Conservation (phyloP, 2,329 filamentous ascomycete species). For the Tolypocladium ophioglossoides region DNA sequence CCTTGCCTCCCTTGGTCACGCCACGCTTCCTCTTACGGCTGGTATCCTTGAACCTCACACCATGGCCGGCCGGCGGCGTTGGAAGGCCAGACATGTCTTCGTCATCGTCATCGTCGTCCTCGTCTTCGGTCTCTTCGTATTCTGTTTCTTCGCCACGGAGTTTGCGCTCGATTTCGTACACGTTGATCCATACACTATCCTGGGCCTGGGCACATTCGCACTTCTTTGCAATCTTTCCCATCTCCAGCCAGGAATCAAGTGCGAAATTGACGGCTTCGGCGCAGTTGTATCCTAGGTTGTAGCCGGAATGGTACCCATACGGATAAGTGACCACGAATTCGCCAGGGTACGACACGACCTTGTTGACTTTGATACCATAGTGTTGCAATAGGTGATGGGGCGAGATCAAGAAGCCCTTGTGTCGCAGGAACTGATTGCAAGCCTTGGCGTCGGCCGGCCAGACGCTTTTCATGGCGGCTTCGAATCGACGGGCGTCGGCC, state of each 20-base stretch:
- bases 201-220: slow-evolving; percentile 92
- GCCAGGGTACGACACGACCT: slow-evolving; percentile 86
- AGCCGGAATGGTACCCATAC: slow-evolving; percentile 96
- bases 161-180: slow-evolving; percentile 91
- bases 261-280: slow-evolving; percentile 98
- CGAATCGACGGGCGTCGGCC: slow-evolving; percentile 83
- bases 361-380: slow-evolving; percentile 94
- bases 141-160: slow-evolving; percentile 81
- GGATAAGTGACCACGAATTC: slow-evolving; percentile 98
- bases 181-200: slow-evolving; percentile 97
- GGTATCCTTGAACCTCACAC: slow-evolving; percentile 51
- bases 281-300: slow-evolving; percentile 97
- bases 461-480: slow-evolving; percentile 87
- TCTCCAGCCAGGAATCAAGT: slow-evolving; percentile 87
- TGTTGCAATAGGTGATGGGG: slow-evolving; percentile 77
- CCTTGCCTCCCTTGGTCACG: slow-evolving; percentile 26
- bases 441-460: slow-evolving; percentile 94
- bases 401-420: slow-evolving; percentile 96
- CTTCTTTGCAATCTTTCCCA: slow-evolving; percentile 90
- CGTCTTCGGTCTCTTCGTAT: slow-evolving; percentile 62
- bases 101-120: slow-evolving; percentile 52
- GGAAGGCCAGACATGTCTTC: slow-evolving; percentile 59
- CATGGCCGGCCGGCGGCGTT: slow-evolving; percentile 67
- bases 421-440: slow-evolving; percentile 89
- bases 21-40: slow-evolving; percentile 50